Base-by-base conservation (phyloP, 2,329 filamentous ascomycete genomes). In the Colletotrichum eleusines region DNA sequence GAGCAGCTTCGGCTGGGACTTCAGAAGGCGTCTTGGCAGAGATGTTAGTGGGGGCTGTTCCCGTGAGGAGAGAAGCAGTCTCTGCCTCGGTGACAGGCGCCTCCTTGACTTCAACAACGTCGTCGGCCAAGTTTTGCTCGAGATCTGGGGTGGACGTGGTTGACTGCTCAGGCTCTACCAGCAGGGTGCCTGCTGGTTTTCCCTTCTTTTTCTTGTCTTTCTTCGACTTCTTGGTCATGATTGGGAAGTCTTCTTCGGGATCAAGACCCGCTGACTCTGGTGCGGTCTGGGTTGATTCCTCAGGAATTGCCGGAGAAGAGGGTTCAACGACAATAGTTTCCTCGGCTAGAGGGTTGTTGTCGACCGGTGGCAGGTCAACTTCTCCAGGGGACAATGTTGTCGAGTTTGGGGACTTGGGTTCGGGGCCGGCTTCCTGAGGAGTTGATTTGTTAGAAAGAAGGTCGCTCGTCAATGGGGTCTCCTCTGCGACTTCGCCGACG, bases 161-260 rank as follows among this genome's bases (percentile, higher is more conserved):
- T 23, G 35, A 28, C 54, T n/a, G n/a, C n/a, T 58, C 54, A 18
- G 54, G 16, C n/a, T 58, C 54, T 14, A 28, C 38, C 8, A 58
- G 14, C 16, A 28, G 8, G 38, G 31, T 11, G 16, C 44, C 60
- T 12, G 38, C 33, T 16, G 60, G 33, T 46, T 44, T 44, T 2
- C 72, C 73, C 71, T 77, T 78, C 66, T 76, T 76, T 58, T 77
- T 76, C 72, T 77, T 78, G 46, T 76, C 75, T 50, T 77, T 71
- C 65, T 72, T 73, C 20, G 72, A 72, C 66, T 72, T 76, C 67
- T 76, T 75, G 20, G 66, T 59, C 11, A 35, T 5, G 38, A 8
- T 3, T 8, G 28, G 51, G 20, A 11, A 58, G 7, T 50, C 40
- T 23, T 58, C 40, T 40, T 65, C n/a, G 60, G 46, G n/a, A 20